Percentiles rank a stretch among this genome's conserved stretches.
Conservation (phyloP, 2,329 filamentous ascomycete genomes). For the Thyridium curvatum region DNA sequence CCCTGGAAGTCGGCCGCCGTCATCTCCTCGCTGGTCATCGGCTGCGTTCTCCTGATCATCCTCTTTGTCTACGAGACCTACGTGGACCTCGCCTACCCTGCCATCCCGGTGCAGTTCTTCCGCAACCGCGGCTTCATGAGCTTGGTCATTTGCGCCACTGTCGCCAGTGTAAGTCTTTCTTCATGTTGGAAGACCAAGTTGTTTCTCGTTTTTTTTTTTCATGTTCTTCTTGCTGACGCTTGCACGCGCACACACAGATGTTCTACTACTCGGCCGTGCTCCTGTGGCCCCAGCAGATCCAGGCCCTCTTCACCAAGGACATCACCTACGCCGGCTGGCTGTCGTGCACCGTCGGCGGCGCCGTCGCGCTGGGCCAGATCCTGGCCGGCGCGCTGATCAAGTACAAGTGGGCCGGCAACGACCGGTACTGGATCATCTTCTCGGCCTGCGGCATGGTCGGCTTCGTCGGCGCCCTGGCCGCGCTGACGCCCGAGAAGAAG, state of each 20-base stretch:
- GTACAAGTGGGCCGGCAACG: too few species aligned
- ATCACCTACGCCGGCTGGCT: conserved; percentile 28
- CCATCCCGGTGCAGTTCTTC: conserved; percentile 29
- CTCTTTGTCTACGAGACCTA: conserved; percentile 30
- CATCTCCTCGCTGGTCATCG: conserved; percentile 29
- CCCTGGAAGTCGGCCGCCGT: conserved; percentile 33
- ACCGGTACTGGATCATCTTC: conserved; percentile 5
- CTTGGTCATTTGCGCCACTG: conserved; percentile 25
- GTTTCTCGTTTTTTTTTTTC: too few species aligned
- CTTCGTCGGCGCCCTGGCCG: conserved; percentile 23
- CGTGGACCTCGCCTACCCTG: conserved; percentile 23
- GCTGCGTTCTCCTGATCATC: conserved; percentile 20
- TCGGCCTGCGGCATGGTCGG: conserved; percentile 24
- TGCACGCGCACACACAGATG: too few species aligned
- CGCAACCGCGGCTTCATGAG: conserved; percentile 27
- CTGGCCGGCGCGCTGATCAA: conserved; percentile 21
- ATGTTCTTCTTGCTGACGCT: too few species aligned
- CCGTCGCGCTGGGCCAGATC: conserved; percentile 25
- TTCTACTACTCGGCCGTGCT: conserved; percentile 25
- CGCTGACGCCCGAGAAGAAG: too few species aligned
- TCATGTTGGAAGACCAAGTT: not conserved
- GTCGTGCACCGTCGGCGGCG: conserved; percentile 19
- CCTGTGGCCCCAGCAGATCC: conserved; percentile 28
- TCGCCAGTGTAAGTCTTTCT: conserved; percentile 18
- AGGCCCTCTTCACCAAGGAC: conserved; percentile 24